A percentile compares a stretch with the other conserved stretches of the same genome.
These are phyloP conservation scores for Microbotryum silenes-acaulis DNA, from an alignment of 1,284 basidiomycete species.

Conservation along the genomic window DNA sequence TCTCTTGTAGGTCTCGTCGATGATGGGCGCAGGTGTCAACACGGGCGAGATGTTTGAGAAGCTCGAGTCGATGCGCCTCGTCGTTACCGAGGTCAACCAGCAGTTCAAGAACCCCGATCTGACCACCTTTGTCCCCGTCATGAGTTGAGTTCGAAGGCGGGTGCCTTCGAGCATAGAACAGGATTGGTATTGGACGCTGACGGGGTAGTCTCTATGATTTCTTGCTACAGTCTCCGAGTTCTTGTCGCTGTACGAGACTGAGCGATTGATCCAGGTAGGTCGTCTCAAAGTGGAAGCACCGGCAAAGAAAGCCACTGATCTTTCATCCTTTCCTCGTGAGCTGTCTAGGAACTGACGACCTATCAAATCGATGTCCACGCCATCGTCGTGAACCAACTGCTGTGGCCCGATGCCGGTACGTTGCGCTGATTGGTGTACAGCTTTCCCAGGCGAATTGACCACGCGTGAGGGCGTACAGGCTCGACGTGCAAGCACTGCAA, in stretches of 20 bases:
- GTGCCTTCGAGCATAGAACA: too few relatives aligned
- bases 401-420: conserved; percentile 84
- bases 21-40: conserved; percentile 82
- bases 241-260: conserved; percentile 93
- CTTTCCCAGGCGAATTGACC: conserved; percentile 1
- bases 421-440: conserved; percentile 16
- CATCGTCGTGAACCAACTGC: conserved; percentile 94
- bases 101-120: conserved; percentile 99
- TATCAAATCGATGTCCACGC: conserved; percentile 99
- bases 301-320: too few relatives aligned
- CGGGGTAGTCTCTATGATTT: conserved; percentile 39
- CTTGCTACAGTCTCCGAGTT: conserved; percentile 42
- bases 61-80: conserved; percentile 89
- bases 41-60: conserved; percentile 85
- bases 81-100: conserved; percentile 97
- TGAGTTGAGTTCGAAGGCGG: conserved; percentile 17
- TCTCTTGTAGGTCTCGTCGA: conserved; percentile 65
- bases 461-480: conserved; percentile 44
- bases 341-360: conserved; percentile 62
- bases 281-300: too few relatives aligned
- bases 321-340: too few relatives aligned
- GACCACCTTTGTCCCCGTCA: conserved; percentile 55
- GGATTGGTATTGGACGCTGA: too few relatives aligned
- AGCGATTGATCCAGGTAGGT: conserved; percentile 72
- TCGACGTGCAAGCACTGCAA: conserved; percentile 92